A percentile compares a stretch with the other conserved stretches of the same genome.
phyloP scores from a whole-genome alignment of 2,329 filamentous ascomycete genomes.

The Orbilia oligospora region DNA sequence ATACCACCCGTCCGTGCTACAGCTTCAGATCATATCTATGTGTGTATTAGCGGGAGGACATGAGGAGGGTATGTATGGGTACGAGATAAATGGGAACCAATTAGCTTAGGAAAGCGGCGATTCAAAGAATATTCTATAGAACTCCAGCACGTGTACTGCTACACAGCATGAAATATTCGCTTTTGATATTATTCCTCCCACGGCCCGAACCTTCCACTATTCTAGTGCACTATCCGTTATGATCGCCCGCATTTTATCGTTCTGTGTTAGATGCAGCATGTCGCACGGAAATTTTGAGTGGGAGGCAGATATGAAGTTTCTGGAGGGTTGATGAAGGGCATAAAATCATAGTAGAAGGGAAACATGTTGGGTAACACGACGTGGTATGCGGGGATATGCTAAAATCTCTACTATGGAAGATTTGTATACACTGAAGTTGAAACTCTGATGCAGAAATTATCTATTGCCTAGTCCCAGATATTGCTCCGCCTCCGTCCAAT shows the following conservation, averaged over 20 bases:
- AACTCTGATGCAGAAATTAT: slow-evolving; percentile 36
- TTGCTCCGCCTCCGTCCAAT: slow-evolving; percentile 10
- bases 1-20: slow-evolving; percentile 15
- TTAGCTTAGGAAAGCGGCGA: slow-evolving; percentile 18
- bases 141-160: slow-evolving; percentile 40
- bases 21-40: slow-evolving; percentile 44
- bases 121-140: slow-evolving; percentile 48
- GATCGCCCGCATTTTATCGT: neutral
- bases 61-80: neutral
- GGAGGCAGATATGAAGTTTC: neutral
- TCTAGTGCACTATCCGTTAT: neutral
- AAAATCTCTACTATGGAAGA: slow-evolving; percentile 38
- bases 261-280: neutral
- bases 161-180: slow-evolving; percentile 16
- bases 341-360: neutral
- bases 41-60: slow-evolving; percentile 35
- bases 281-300: slow-evolving; percentile 25
- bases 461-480: neutral
- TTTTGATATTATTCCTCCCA: neutral
- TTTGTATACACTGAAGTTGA: slow-evolving; percentile 30
- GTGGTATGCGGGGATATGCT: slow-evolving; percentile 9
- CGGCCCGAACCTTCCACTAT: neutral
- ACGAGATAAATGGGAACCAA: too few relatives aligned
- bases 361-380: neutral
- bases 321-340: neutral